phyloP scores from a whole-genome alignment of 257 asterid species.

The Nicotiana tomentosiformis region DNA sequence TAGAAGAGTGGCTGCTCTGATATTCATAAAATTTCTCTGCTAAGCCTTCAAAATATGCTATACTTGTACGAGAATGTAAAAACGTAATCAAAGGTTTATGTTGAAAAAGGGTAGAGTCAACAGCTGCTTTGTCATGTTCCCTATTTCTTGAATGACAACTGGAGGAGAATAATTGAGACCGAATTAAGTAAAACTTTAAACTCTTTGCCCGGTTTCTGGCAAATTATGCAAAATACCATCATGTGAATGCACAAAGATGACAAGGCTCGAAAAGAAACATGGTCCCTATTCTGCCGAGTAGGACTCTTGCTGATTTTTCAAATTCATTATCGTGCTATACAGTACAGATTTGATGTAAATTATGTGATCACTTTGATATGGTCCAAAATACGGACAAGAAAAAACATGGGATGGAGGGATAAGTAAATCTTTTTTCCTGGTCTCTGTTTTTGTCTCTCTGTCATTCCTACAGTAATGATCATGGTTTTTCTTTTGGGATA shows the following conservation, averaged over 20 bases:
- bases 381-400: not conserved
- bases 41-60: not conserved
- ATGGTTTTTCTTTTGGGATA: not conserved
- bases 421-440: not conserved
- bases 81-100: not conserved
- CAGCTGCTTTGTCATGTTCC: not conserved
- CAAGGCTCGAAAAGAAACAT: not conserved
- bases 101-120: not conserved
- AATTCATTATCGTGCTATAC: not conserved
- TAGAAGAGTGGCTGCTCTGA: not conserved
- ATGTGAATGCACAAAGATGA: not conserved
- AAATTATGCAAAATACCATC: not conserved
- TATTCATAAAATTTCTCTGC: not conserved
- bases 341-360: not conserved
- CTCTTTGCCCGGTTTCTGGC: not conserved
- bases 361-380: not conserved
- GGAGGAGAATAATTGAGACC: not conserved
- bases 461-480: not conserved
- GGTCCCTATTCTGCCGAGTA: too few relatives aligned
- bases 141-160: not conserved
- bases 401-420: constrained; percentile 2
- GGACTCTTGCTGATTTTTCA: not conserved
- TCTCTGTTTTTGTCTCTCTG: not conserved
- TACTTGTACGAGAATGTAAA: not conserved
- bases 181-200: not conserved